These are phyloP conservation scores for Piper longum DNA, from an alignment of 164 flowering plant species.

Conservation along the genomic window DNA sequence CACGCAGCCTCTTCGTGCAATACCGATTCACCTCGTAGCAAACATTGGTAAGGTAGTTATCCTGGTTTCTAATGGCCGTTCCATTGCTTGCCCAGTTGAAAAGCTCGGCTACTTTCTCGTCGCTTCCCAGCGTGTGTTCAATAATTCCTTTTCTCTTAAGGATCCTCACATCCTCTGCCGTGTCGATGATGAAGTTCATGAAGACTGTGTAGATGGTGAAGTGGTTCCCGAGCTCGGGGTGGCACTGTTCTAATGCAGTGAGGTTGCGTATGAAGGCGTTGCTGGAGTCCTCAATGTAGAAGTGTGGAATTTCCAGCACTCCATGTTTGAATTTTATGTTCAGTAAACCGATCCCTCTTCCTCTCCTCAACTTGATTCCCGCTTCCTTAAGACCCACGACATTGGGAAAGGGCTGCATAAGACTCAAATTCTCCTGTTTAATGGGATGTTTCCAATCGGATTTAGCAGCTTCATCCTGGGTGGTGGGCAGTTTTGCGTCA, in stretches of 20 bases:
- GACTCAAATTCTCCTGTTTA: too few species aligned
- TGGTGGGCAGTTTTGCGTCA: neutral
- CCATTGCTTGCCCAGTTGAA: constrained; percentile 11
- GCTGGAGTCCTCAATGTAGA: constrained; percentile 16
- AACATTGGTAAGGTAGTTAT: neutral
- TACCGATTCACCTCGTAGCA: neutral
- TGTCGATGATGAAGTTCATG: constrained; percentile 16
- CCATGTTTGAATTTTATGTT: constrained; percentile 13
- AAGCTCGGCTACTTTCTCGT: constrained; percentile 15
- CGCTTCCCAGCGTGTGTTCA: constrained; percentile 11
- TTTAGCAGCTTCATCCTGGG: neutral
- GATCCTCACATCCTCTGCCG: constrained; percentile 16
- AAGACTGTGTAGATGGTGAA: constrained; percentile 21
- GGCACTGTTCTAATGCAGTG: constrained; percentile 23
- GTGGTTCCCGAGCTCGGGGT: constrained; percentile 3
- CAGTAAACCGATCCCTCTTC: constrained; percentile 5
- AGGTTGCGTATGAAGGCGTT: constrained; percentile 17
- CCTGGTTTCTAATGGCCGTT: neutral
- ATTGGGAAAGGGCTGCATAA: neutral
- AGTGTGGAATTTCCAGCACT: constrained; percentile 15
- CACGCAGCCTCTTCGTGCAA: constrained; percentile 4
- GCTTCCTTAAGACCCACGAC: neutral
- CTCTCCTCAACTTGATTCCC: constrained; percentile 1
- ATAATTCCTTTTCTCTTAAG: constrained; percentile 15
- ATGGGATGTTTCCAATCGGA: too few species aligned